Base-by-base conservation (phyloP, 1,284 basidiomycete species). In the Hypsizygus ulmarius region DNA sequence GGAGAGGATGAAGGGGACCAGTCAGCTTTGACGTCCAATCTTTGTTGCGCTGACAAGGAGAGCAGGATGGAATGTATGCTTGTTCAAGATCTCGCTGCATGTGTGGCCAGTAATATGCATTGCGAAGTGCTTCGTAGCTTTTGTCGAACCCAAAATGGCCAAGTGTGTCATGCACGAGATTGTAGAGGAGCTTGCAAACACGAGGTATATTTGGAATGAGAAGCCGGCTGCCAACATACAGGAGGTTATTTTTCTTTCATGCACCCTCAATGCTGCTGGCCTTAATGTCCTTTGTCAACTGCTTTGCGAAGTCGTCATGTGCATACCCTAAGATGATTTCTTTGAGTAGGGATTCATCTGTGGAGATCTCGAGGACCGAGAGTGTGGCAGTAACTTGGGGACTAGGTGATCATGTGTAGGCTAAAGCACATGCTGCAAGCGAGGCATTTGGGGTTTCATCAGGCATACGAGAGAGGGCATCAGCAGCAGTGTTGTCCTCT, bases 111-210 rank as follows among this genome's bases (percentile, higher is more conserved):
- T 71, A 74, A 41, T 65, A 75, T 0, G 60, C 59, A 3, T 53
- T 42, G 0, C 55, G 50, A 0, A 73, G 51, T 0, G 57, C 30
- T 0, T 46, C 55, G 42, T 72, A 71, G 12, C 58, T 59, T 43
- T 73, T 74, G 15, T 67, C 57, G 15, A 60, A 55, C 0, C 71
- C 68, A 43, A 71, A 69, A 46, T 74, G 71, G 0, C 71, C 67
- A 0, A 64, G 37, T 15, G 33, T 39, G 30, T 64, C 56, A 15
- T 64, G 62, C 11, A 58, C 61, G 0, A 61, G 45, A 30, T 66
- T 56, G 39, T 71, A 64, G 0, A 62, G 60, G n/a, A 64, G 51
- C 14, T 50, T 27, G 12, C 38, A 9, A 12, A 46, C 15, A n/a
- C 19, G 27, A 15, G 39, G 38, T 21, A 36, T 30, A 15, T 56